Evolutionary conservation across 108 stramenopile species (phyloP).

Genomic region (Cyclostephanos invisitatus): DNA sequence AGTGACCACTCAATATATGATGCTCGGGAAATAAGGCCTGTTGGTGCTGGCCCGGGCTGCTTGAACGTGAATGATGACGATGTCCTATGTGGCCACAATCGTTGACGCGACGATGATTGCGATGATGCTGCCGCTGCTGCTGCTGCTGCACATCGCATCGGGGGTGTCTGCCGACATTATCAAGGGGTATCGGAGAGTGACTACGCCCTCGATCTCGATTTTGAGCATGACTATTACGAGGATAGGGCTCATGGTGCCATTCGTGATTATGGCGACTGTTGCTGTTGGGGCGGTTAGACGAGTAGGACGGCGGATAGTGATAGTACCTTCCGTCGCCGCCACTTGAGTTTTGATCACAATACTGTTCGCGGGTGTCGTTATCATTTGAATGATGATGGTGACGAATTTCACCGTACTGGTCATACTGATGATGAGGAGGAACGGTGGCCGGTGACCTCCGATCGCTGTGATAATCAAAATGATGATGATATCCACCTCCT

Average conservation of each 20-base stretch:
- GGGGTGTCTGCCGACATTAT: slow-evolving; percentile 2
- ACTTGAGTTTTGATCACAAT: slow-evolving; percentile 12
- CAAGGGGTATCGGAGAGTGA: neutral
- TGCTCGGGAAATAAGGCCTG: slow-evolving; percentile 40
- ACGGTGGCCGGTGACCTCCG: slow-evolving; percentile 6
- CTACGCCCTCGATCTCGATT: neutral
- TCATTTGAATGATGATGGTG: neutral
- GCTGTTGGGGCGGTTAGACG: neutral
- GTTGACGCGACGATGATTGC: neutral
- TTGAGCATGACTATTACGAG: neutral
- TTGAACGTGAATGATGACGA: slow-evolving; percentile 8
- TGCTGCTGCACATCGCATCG: neutral
- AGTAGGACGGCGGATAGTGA: slow-evolving; percentile 8
- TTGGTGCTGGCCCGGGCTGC: slow-evolving; percentile 7
- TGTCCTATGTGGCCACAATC: neutral
- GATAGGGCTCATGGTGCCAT: neutral
- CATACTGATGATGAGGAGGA: slow-evolving; percentile 12
- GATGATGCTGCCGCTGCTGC: slow-evolving; percentile 1
- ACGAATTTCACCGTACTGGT: neutral
- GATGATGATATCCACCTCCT: slow-evolving; percentile 6
- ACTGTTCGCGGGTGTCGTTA: neutral
- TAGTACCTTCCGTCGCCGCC: slow-evolving; percentile 4
- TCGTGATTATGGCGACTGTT: neutral
- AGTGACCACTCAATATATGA: slow-evolving; percentile 26
- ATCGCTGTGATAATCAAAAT: neutral